These are phyloP conservation scores for Zanthoxylum bungeanum DNA, from an alignment of 345 rosid species.

Conservation along the genomic window DNA sequence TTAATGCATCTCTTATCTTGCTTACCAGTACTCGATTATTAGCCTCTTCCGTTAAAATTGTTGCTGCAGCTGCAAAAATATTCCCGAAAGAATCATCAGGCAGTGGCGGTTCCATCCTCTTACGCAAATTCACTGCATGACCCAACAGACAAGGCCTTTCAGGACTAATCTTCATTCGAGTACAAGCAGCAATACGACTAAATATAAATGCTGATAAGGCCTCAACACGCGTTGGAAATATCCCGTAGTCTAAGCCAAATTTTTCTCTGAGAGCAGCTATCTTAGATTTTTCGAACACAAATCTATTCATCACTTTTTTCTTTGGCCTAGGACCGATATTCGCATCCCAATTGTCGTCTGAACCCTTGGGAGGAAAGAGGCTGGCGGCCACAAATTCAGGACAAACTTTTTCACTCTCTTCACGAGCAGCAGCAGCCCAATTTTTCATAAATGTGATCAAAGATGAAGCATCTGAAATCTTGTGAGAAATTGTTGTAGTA, in stretches of 20 bases:
- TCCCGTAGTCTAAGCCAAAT: constrained; percentile 2
- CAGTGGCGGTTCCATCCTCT: constrained; percentile 24
- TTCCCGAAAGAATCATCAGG: constrained; percentile 38
- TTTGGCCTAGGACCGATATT: constrained; percentile 12
- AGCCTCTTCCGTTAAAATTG: constrained; percentile 12
- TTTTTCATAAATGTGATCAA: neutral
- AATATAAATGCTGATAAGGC: constrained; percentile 43
- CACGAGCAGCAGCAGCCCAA: constrained; percentile 15
- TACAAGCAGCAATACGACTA: constrained; percentile 35
- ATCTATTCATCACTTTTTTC: constrained; percentile 32
- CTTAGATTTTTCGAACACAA: constrained; percentile 29
- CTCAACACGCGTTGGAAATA: constrained; percentile 32
- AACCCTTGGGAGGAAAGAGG: constrained; percentile 37
- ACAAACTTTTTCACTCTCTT: neutral
- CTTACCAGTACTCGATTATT: constrained; percentile 9
- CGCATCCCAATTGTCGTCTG: constrained; percentile 2
- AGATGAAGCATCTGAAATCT: constrained; percentile 1
- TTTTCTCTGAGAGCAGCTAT: constrained; percentile 29
- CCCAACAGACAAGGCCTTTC: constrained; percentile 7
- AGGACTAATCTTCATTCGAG: constrained; percentile 5
- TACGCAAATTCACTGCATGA: constrained; percentile 41
- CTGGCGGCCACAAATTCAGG: constrained; percentile 32
- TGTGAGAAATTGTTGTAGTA: neutral
- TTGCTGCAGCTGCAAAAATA: constrained; percentile 6
- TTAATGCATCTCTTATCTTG: constrained; percentile 26